Evolutionary conservation across 331 rosid species (phyloP).

Genomic region (Spiraea crenata): DNA sequence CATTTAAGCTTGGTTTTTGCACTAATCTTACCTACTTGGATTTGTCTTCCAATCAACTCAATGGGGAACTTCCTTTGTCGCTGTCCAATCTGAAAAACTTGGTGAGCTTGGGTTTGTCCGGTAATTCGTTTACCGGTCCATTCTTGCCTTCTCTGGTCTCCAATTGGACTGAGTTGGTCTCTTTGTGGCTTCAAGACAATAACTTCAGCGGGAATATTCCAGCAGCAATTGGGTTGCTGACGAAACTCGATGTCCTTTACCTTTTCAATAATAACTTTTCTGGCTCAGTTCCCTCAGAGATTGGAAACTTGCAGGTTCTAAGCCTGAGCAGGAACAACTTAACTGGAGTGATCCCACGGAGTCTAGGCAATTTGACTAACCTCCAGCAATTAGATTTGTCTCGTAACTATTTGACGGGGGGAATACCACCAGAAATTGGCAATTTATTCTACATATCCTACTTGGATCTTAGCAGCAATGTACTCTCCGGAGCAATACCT

Average conservation of each 20-base stretch:
- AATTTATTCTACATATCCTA: too few species aligned
- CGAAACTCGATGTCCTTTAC: slow-evolving; percentile 16
- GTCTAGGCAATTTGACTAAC: too few species aligned
- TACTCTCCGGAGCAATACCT: too few species aligned
- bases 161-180: slow-evolving; percentile 47
- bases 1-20: slow-evolving; percentile 62
- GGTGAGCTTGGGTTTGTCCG: slow-evolving; percentile 37
- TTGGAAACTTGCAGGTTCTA: slow-evolving; percentile 42
- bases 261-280: too few species aligned
- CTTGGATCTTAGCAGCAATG: too few species aligned
- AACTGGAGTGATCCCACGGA: too few species aligned
- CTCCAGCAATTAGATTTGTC: slow-evolving; percentile 21
- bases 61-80: slow-evolving; percentile 50
- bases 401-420: slow-evolving; percentile 39
- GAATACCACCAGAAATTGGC: slow-evolving; percentile 45
- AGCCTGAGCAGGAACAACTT: too few species aligned
- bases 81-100: slow-evolving; percentile 42
- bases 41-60: slow-evolving; percentile 44
- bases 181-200: slow-evolving; percentile 58
- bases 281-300: too few species aligned
- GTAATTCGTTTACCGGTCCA: slow-evolving; percentile 45
- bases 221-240: slow-evolving; percentile 48
- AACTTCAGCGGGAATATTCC: slow-evolving; percentile 45
- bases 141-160: slow-evolving; percentile 40
- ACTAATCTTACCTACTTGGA: slow-evolving; percentile 45